phyloP scores from a whole-genome alignment of 345 rosid species.

The Salix viminalis region DNA sequence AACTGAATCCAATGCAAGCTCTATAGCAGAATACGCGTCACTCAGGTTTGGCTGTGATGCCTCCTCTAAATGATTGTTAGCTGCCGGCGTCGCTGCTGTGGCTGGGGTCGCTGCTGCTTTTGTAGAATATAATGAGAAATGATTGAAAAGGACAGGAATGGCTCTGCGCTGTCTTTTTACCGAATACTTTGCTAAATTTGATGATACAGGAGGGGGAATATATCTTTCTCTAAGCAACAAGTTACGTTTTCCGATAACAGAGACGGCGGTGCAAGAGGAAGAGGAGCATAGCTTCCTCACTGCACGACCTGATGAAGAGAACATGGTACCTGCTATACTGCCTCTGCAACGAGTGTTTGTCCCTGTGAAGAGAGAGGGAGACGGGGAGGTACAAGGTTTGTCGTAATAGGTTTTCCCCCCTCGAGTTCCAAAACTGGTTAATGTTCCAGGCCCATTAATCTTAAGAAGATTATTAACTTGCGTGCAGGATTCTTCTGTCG shows the following conservation, averaged over 20 bases:
- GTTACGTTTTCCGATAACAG: background rate
- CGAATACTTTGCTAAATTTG: background rate
- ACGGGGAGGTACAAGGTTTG: background rate
- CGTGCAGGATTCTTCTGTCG: background rate
- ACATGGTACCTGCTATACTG: background rate
- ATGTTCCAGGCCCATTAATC: background rate
- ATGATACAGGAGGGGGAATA: background rate
- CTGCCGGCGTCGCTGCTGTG: background rate
- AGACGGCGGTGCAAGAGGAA: background rate
- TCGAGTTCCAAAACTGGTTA: background rate
- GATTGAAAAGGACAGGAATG: background rate
- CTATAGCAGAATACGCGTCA: slow-evolving; percentile 35
- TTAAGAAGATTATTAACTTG: background rate
- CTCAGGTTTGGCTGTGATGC: background rate
- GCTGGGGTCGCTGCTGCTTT: background rate
- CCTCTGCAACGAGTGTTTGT: background rate
- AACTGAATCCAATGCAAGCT: slow-evolving; percentile 58
- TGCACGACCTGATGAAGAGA: background rate
- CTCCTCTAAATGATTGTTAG: background rate
- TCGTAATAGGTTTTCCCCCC: background rate
- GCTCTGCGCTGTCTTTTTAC: background rate
- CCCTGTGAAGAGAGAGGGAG: background rate
- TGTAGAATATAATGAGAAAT: background rate
- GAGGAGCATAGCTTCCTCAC: slow-evolving; percentile 5
- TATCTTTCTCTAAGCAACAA: background rate